Evolutionary conservation across 2,329 filamentous ascomycete genomes (phyloP).

Genomic region (Chrysoporthe deuterocubensis): DNA sequence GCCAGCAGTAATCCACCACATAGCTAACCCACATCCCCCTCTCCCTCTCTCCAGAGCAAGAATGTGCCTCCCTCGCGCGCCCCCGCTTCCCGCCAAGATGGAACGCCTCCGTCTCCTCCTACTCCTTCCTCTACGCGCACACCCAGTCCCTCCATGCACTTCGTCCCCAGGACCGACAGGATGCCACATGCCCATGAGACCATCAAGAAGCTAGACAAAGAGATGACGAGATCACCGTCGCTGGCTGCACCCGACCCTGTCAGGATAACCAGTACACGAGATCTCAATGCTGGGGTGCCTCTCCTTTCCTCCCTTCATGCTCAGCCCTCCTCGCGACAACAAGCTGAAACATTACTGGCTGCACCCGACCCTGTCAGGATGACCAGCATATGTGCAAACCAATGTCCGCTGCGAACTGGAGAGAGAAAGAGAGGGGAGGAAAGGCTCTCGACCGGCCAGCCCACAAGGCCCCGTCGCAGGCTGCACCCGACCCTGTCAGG

Average conservation of each 20-base stretch:
- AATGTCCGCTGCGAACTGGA: no score
- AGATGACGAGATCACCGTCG: not conserved
- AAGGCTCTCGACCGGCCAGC: no score
- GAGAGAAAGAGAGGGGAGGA: no score
- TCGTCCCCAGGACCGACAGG: slow-evolving; percentile 79
- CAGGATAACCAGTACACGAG: not conserved
- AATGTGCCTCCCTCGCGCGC: slow-evolving; percentile 60
- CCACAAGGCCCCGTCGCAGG: not conserved
- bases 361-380: slow-evolving; percentile 5
- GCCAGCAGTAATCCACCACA: no score
- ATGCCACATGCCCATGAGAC: no score
- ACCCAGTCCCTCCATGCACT: slow-evolving; percentile 83
- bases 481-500: slow-evolving; percentile 8
- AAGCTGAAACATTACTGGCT: not conserved
- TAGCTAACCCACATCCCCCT: not conserved
- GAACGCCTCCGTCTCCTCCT: slow-evolving; percentile 74
- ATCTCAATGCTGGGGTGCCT: not conserved
- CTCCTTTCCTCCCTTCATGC: no score
- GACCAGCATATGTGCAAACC: not conserved
- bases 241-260: slow-evolving; percentile 7
- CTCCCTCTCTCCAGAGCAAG: slow-evolving; percentile 55
- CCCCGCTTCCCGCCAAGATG: slow-evolving; percentile 74
- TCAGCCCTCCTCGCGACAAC: no score
- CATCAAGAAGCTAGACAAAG: slow-evolving; percentile 14
- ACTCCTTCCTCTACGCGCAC: slow-evolving; percentile 87